Conservation (phyloP, 2,329 filamentous ascomycete species). For the Immersiporthe knoxdaviesiana region DNA sequence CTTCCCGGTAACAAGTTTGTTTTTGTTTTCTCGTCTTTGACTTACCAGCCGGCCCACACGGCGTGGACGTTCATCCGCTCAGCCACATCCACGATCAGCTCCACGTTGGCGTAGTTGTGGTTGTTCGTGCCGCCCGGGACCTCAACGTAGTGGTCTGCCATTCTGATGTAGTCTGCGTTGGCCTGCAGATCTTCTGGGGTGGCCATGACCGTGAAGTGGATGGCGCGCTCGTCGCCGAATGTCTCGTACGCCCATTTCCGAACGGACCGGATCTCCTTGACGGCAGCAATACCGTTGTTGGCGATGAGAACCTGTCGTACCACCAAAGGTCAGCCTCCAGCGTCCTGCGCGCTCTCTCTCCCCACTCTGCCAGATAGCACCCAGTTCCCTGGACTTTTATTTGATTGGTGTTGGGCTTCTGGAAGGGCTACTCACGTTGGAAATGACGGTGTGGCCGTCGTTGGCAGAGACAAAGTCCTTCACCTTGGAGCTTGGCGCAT, state of each 20-base stretch:
- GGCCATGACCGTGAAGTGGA: constrained; percentile 99
- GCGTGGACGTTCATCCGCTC: constrained; percentile 98
- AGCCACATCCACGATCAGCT: constrained; percentile 97
- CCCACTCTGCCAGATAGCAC: too few species aligned
- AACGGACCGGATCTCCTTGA: constrained; percentile 98
- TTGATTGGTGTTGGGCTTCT: background rate
- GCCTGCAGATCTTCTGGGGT: constrained; percentile 96
- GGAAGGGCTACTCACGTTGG: constrained; percentile 71
- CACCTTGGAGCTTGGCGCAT: constrained; percentile 81
- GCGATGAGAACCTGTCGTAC: constrained; percentile 83
- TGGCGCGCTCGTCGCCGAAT: constrained; percentile 96
- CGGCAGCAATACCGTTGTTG: constrained; percentile 99
- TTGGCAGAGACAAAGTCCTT: constrained; percentile 93
- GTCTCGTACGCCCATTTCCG: constrained; percentile 99
- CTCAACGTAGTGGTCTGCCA: constrained; percentile 99
- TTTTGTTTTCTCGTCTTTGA: constrained; percentile 10
- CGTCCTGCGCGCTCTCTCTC: background rate
- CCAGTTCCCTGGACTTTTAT: background rate
- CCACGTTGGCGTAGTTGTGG: constrained; percentile 99
- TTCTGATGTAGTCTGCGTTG: constrained; percentile 98
- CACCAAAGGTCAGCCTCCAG: background rate
- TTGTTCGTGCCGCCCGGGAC: constrained; percentile 99
- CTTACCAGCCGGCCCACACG: constrained; percentile 98
- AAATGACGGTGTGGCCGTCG: constrained; percentile 97
- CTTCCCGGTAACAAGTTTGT: background rate